phyloP scores from a whole-genome alignment of 495 filamentous ascomycete genomes.

The Talaromyces proteolyticus region DNA sequence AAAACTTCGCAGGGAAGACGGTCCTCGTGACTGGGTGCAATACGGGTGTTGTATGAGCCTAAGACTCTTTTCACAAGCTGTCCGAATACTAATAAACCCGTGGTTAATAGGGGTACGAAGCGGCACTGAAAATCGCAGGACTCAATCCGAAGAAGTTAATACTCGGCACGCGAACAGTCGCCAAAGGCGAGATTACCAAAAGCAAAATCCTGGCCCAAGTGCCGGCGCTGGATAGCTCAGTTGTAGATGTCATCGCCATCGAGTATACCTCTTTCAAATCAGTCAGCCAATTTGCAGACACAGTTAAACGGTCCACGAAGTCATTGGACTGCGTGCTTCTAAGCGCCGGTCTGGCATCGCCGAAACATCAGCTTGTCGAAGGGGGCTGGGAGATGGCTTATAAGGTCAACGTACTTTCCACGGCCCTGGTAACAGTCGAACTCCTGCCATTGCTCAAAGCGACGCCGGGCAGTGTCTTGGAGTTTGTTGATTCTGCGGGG shows the following conservation, averaged over 20 bases:
- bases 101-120: conserved; percentile 13
- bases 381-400: not conserved
- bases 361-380: not conserved
- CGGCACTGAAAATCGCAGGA: conserved; percentile 9
- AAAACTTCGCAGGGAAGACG: conserved; percentile 12
- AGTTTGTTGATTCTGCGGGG: conserved; percentile 1
- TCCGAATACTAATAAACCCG: too few species aligned
- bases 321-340: conserved; percentile 3
- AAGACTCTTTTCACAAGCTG: too few species aligned
- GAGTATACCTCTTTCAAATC: conserved; percentile 2
- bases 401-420: conserved; percentile 1
- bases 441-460: not conserved
- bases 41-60: conserved; percentile 12
- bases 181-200: conserved; percentile 6
- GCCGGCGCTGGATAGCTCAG: not conserved
- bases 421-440: conserved; percentile 1
- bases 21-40: conserved; percentile 18
- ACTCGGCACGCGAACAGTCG: conserved; percentile 11
- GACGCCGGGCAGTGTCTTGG: not conserved
- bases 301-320: not conserved
- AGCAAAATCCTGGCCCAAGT: conserved; percentile 1
- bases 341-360: not conserved
- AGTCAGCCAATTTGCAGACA: not conserved
- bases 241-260: not conserved
- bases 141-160: conserved; percentile 11